These are phyloP conservation scores for Citrus reticulata DNA, from an alignment of 345 rosid species.

Conservation along the genomic window DNA sequence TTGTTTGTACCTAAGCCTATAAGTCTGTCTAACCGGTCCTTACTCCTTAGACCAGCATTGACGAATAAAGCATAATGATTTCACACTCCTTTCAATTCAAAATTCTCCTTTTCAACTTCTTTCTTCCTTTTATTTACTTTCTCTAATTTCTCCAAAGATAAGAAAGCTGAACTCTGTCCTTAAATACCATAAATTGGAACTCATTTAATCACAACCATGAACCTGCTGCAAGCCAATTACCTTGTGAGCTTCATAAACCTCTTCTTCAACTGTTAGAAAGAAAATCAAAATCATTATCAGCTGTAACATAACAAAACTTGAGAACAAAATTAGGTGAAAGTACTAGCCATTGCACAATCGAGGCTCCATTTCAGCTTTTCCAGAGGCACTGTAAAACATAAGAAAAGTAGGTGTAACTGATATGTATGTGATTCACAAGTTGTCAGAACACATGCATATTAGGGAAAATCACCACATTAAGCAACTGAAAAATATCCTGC, in stretches of 20 bases:
- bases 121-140: not conserved
- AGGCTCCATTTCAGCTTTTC: constrained; percentile 48
- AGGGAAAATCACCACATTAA: not conserved
- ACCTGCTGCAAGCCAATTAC: constrained; percentile 27
- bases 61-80: not conserved
- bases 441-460: not conserved
- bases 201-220: not conserved
- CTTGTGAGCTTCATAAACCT: constrained; percentile 72
- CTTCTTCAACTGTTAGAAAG: constrained; percentile 55
- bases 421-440: not conserved
- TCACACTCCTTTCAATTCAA: not conserved
- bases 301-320: not conserved
- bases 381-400: constrained; percentile 57
- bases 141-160: not conserved
- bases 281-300: constrained; percentile 16
- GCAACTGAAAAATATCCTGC: not conserved
- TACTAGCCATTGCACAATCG: constrained; percentile 68
- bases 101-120: not conserved
- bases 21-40: not conserved
- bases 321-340: not conserved
- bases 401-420: not conserved
- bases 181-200: not conserved
- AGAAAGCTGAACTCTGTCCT: not conserved
- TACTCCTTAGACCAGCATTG: too few species aligned
- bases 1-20: too few species aligned